Percentiles rank a stretch among this genome's conserved stretches.
phyloP scores from a whole-genome alignment of 345 rosid species.

The Hibiscus trionum region DNA sequence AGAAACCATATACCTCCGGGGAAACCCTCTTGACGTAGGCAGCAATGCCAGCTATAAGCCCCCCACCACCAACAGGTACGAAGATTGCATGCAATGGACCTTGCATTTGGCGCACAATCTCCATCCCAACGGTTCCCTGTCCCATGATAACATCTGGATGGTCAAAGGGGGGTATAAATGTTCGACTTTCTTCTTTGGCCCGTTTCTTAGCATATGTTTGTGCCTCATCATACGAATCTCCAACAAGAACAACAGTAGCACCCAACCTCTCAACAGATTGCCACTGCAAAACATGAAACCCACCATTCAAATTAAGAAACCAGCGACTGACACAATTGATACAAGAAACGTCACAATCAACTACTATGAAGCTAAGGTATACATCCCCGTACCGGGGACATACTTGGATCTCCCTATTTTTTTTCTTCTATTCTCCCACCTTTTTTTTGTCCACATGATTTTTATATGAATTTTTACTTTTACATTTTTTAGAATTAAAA shows the following conservation, averaged over 20 bases:
- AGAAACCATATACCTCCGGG: slow-evolving; percentile 45
- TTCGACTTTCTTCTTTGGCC: slow-evolving; percentile 56
- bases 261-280: slow-evolving; percentile 73
- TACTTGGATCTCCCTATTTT: no score
- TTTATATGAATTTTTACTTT: no score
- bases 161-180: slow-evolving; percentile 94
- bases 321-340: background rate
- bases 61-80: slow-evolving; percentile 98
- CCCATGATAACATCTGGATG: slow-evolving; percentile 90
- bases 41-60: slow-evolving; percentile 94
- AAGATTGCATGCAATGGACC: slow-evolving; percentile 87
- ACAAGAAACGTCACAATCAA: background rate
- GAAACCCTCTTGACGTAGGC: slow-evolving; percentile 83
- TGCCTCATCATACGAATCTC: slow-evolving; percentile 92
- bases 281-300: slow-evolving; percentile 48
- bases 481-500: no score
- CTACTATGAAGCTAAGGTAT: no score
- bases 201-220: slow-evolving; percentile 73
- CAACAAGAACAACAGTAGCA: slow-evolving; percentile 70
- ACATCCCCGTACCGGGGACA: no score
- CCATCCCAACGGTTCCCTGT: slow-evolving; percentile 97
- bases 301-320: slow-evolving; percentile 4
- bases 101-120: slow-evolving; percentile 67
- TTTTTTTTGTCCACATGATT: no score
- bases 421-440: no score